Percentiles rank a stretch among this genome's conserved stretches.
Evolutionary conservation across 306 rosid genomes (phyloP).

Genomic region (Pterocarpus macrocarpus): DNA sequence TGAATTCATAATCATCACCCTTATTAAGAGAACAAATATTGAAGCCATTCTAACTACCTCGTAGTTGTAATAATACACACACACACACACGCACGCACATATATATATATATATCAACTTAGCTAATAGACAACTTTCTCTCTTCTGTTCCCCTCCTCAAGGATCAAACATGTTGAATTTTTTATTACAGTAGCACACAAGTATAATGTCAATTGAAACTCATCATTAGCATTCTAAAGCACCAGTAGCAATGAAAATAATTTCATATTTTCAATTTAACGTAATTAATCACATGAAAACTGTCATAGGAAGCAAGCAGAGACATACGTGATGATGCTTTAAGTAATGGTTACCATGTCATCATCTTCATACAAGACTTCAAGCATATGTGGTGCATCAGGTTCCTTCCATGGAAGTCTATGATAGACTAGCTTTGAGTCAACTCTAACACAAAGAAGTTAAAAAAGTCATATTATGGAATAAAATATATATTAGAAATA

Average conservation of each 20-base stretch:
- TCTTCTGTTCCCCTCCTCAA: no score
- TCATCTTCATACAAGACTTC: conserved; percentile 79
- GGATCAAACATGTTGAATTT: no score
- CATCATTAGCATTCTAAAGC: conserved; percentile 29
- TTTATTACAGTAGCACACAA: background rate
- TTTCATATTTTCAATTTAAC: conserved; percentile 8
- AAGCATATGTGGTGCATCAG: conserved; percentile 72
- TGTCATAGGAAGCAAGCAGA: conserved; percentile 19
- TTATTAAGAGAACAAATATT: conserved; percentile 27
- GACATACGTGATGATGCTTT: background rate
- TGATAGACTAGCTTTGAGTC: conserved; percentile 79
- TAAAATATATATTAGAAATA: background rate
- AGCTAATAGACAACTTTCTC: no score
- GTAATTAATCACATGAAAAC: conserved; percentile 7
- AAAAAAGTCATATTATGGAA: conserved; percentile 10
- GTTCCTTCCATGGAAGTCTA: conserved; percentile 94
- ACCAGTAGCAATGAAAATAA: background rate
- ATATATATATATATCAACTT: background rate
- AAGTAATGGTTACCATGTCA: conserved; percentile 69
- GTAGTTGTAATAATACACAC: no score
- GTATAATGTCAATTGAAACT: conserved; percentile 17
- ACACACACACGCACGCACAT: background rate
- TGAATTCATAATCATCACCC: conserved; percentile 51
- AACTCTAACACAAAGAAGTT: conserved; percentile 50
- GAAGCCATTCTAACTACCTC: background rate